Evolutionary conservation across 73 alveolate species (phyloP).

Genomic region (Stentor roeselii): DNA sequence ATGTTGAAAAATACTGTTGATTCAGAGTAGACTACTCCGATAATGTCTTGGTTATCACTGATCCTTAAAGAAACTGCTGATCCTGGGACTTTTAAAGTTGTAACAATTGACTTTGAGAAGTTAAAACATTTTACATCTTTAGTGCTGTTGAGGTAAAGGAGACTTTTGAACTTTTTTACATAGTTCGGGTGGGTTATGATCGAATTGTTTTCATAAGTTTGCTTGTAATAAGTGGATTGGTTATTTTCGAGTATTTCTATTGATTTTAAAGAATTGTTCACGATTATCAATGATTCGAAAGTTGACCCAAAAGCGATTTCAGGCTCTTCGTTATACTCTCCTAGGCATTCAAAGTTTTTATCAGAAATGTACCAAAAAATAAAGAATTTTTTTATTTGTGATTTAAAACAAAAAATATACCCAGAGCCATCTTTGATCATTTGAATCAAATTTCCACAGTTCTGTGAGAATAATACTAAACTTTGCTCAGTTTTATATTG

Average conservation of each 20-base stretch:
- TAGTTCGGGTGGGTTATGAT: background rate
- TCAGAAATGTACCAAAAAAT: background rate
- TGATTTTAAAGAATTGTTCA: too few species aligned
- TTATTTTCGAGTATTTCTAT: too few species aligned
- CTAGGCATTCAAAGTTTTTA: background rate
- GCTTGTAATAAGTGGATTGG: background rate
- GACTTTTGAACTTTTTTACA: background rate
- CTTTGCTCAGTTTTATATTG: too few species aligned
- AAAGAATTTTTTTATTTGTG: too few species aligned
- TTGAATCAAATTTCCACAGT: too few species aligned
- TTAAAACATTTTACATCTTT: background rate
- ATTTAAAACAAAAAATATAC: too few species aligned
- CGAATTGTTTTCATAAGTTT: background rate
- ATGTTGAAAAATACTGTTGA: background rate
- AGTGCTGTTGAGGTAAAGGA: too few species aligned
- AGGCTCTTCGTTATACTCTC: background rate
- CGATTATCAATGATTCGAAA: background rate
- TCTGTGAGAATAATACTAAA: too few species aligned
- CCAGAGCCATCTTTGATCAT: too few species aligned
- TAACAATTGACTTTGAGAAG: too few species aligned
- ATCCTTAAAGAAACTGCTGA: too few species aligned
- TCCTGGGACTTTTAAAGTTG: background rate
- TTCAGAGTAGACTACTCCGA: background rate
- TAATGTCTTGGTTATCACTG: background rate
- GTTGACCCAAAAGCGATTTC: background rate